Evolutionary conservation across 352 stramenopile species (phyloP).

Genomic region (Phytophthora fragariaefolia): DNA sequence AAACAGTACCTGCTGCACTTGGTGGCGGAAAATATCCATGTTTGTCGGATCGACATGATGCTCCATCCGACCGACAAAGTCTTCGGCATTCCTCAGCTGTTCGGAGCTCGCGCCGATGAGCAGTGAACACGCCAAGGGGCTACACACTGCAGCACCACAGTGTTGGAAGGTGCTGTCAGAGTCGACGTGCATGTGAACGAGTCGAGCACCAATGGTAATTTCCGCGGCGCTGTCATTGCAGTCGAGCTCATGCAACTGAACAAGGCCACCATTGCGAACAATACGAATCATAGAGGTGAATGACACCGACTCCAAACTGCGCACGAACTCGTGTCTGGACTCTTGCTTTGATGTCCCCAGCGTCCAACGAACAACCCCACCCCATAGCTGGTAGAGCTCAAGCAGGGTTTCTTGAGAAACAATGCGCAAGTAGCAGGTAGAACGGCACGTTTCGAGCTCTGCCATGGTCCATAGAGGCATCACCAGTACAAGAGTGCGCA

Average conservation of each 20-base stretch:
- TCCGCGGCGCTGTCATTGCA: neutral
- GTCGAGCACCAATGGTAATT: constrained; percentile 21
- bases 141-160: constrained; percentile 34
- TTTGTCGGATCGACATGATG: neutral
- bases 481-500: constrained; percentile 30
- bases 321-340: constrained; percentile 30
- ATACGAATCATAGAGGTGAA: constrained; percentile 30
- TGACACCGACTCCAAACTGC: constrained; percentile 16
- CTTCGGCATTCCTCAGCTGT: constrained; percentile 11
- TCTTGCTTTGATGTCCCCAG: constrained; percentile 28
- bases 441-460: constrained; percentile 46
- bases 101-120: constrained; percentile 26
- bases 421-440: constrained; percentile 29
- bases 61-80: constrained; percentile 16
- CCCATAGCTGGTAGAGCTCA: constrained; percentile 44
- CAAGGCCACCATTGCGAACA: constrained; percentile 26
- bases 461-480: constrained; percentile 48
- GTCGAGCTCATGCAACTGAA: neutral
- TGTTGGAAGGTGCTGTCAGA: constrained; percentile 44
- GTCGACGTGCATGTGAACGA: constrained; percentile 46
- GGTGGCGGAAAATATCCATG: constrained; percentile 26
- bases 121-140: constrained; percentile 25
- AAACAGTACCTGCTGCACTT: constrained; percentile 34
- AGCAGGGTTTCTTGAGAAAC: constrained; percentile 31
- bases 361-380: constrained; percentile 37